Evolutionary conservation across 2,329 filamentous ascomycete genomes (phyloP).

Genomic region (Emericellopsis atlantica): DNA sequence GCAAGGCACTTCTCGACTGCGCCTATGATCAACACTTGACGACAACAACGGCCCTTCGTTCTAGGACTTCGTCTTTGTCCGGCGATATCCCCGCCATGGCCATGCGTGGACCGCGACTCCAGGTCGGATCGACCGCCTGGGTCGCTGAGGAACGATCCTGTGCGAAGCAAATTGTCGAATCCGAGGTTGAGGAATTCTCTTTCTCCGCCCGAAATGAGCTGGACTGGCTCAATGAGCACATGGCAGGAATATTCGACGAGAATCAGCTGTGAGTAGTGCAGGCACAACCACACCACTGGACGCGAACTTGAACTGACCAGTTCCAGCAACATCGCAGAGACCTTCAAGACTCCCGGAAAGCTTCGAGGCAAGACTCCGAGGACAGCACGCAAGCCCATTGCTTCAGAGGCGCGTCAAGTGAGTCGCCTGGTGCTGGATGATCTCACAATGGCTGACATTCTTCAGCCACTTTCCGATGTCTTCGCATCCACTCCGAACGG

Average conservation of each 20-base stretch:
- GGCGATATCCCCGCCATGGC: slow-evolving; percentile 16
- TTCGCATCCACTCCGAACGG: slow-evolving; percentile 43
- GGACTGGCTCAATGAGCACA: slow-evolving; percentile 98
- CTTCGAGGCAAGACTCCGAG: slow-evolving; percentile 71
- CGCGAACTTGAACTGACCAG: not conserved
- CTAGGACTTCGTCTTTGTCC: not conserved
- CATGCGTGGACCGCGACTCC: slow-evolving; percentile 44
- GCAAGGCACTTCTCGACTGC: not conserved
- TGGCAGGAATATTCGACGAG: slow-evolving; percentile 83
- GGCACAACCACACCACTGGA: not conserved
- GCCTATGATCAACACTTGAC: slow-evolving; percentile 8
- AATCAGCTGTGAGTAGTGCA: slow-evolving; percentile 59
- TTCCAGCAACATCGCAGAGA: slow-evolving; percentile 72
- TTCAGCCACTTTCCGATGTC: slow-evolving; percentile 46
- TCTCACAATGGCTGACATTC: slow-evolving; percentile 11
- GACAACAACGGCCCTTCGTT: not conserved
- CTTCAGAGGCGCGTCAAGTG: slow-evolving; percentile 50
- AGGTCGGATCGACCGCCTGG: slow-evolving; percentile 77
- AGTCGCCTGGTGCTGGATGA: slow-evolving; percentile 17
- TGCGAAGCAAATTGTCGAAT: slow-evolving; percentile 59
- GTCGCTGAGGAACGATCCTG: slow-evolving; percentile 73
- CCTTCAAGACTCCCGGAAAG: slow-evolving; percentile 91
- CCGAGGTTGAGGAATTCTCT: slow-evolving; percentile 85
- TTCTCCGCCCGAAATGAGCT: slow-evolving; percentile 88
- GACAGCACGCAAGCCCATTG: slow-evolving; percentile 50